Conservation (phyloP, 2,329 filamentous ascomycete species). For the Xylaria multiplex region DNA sequence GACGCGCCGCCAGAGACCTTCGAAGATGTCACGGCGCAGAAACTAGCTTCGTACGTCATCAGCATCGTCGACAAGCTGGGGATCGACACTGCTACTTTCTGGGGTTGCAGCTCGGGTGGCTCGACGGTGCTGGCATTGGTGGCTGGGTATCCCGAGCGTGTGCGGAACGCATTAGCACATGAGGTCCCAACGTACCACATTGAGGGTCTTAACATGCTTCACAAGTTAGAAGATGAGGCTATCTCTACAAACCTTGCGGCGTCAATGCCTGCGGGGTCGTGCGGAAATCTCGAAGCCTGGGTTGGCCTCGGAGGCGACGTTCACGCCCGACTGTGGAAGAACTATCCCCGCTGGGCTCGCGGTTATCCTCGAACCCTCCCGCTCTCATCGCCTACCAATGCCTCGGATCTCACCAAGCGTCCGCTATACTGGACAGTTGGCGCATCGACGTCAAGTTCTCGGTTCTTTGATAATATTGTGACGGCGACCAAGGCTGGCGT, state of each 20-base stretch:
- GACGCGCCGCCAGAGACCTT: slow-evolving; percentile 31
- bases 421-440: slow-evolving; percentile 36
- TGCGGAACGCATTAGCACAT: slow-evolving; percentile 35
- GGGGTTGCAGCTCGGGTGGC: slow-evolving; percentile 37
- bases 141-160: slow-evolving; percentile 32
- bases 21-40: slow-evolving; percentile 32
- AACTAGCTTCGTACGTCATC: slow-evolving; percentile 36
- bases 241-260: slow-evolving; percentile 17
- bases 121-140: slow-evolving; percentile 32
- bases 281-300: slow-evolving; percentile 33
- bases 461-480: slow-evolving; percentile 35
- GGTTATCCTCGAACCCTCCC: slow-evolving; percentile 34
- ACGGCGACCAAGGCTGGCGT: slow-evolving; percentile 33
- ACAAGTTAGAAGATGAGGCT: slow-evolving; percentile 31
- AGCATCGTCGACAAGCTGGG: slow-evolving; percentile 33
- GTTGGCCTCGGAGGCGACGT: slow-evolving; percentile 25
- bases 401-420: slow-evolving; percentile 22
- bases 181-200: slow-evolving; percentile 34
- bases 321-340: slow-evolving; percentile 35
- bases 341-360: slow-evolving; percentile 36
- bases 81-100: slow-evolving; percentile 35
- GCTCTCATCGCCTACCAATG: slow-evolving; percentile 19
- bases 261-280: neutral
- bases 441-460: slow-evolving; percentile 23
- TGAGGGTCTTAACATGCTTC: slow-evolving; percentile 17